Base-by-base conservation (phyloP, 2,329 filamentous ascomycete species). In the Pezicula carpinea region DNA sequence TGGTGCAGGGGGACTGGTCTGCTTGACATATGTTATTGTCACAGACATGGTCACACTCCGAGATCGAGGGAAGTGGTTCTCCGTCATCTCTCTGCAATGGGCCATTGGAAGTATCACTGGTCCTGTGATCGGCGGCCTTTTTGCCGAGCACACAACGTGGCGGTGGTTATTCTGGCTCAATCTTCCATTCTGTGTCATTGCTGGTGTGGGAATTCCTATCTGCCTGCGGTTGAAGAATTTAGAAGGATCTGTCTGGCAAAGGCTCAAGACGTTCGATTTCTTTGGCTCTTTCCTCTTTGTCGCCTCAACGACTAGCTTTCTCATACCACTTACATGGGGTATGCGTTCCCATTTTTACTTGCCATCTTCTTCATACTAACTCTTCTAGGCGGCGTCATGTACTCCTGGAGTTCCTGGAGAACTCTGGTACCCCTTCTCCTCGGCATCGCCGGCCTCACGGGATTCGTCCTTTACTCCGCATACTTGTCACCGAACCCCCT, bases 271-370 rank as follows among this genome's bases (percentile, higher is more conserved):
- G 1, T 57, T 87, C 19, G 83, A 88, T 59, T 87, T 77, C 72
- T 47, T 79, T 29, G 83, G 85, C 2, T 74, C 76, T 4, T 54
- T 76, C 1, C 59, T 88, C 3, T 86, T 87, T 58, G 69, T 84
- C 10, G 72, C 68, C 13, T 76, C 76, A 11, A 69, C 72, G 10
- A 80, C 78, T 0, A 74, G 73, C 35, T 76, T 84, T 57, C 63
- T 85, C 26, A 78, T 84, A 46, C 76, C 79, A 0, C 59, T 85
- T 3, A 80, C 79, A 1, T 82, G 79, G 71, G 84, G 33, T 35
- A 35, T 35, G 17, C 7, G 7, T 35, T 6, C 14, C 7, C 7
- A 35, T 5, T 2, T 2, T 35, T 26, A 26, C n/a, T 35, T n/a
- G 3, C 17, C 5, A 34, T 34, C 7, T n/a, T 15, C 5, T 35